Conservation (phyloP, 1,139 yeast species). For the Candida sojae region DNA sequence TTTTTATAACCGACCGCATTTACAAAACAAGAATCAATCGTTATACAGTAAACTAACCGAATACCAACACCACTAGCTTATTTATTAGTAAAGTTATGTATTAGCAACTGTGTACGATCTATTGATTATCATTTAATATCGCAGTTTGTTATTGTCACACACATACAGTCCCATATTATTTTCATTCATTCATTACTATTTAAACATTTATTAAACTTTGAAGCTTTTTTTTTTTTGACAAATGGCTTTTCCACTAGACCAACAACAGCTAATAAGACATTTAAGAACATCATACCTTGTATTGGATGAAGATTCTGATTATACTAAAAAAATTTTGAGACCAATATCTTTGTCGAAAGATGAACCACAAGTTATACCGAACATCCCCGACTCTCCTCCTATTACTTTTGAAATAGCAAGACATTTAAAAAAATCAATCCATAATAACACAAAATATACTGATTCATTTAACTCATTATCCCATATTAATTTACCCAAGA, state of each 20-base stretch:
- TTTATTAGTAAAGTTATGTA: too few species aligned
- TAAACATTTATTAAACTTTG: background rate
- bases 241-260: constrained; percentile 43
- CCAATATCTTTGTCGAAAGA: constrained; percentile 15
- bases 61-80: background rate
- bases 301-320: constrained; percentile 27
- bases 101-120: too few species aligned
- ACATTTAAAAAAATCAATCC: constrained; percentile 18
- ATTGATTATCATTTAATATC: too few species aligned
- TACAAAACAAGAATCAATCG: too few species aligned
- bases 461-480: background rate
- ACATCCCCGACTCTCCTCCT: constrained; percentile 34
- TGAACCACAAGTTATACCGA: background rate
- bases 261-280: constrained; percentile 30
- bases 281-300: constrained; percentile 33
- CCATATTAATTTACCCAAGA: background rate
- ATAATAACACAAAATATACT: constrained; percentile 2
- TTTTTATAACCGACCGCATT: too few species aligned
- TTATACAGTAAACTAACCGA: background rate
- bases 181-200: background rate
- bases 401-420: constrained; percentile 31
- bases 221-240: background rate
- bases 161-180: background rate
- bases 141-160: background rate
- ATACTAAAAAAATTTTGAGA: constrained; percentile 23